Percentiles rank a stretch among this genome's conserved stretches.
These are phyloP conservation scores for Hygrocybe punicea DNA, from an alignment of 768 basidiomycete species.

Conservation along the genomic window DNA sequence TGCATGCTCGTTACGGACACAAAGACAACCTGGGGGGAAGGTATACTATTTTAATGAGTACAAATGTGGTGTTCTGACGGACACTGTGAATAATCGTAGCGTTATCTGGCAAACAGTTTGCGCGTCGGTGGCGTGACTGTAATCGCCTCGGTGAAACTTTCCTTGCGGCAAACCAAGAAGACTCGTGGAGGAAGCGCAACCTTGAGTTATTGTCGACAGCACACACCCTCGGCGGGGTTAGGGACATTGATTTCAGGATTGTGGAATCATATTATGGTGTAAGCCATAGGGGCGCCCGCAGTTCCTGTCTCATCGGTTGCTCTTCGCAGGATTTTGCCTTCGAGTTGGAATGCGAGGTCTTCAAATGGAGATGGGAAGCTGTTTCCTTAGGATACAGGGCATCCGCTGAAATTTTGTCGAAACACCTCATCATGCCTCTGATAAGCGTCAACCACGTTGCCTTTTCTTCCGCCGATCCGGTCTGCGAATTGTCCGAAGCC, in stretches of 20 bases:
- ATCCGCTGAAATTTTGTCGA: constrained; percentile 73
- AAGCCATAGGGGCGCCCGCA: constrained; percentile 20
- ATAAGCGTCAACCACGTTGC: constrained; percentile 68
- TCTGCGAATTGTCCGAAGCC: constrained; percentile 51
- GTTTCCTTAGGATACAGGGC: constrained; percentile 57
- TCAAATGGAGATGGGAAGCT: constrained; percentile 81
- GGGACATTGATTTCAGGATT: constrained; percentile 57
- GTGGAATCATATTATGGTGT: constrained; percentile 60
- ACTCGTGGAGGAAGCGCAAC: constrained; percentile 55
- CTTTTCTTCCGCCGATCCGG: constrained; percentile 56
- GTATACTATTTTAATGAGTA: constrained; percentile 31
- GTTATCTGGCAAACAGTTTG: constrained; percentile 53
- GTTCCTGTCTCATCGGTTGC: constrained; percentile 8
- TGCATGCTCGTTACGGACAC: constrained; percentile 70
- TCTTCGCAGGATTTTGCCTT: constrained; percentile 60
- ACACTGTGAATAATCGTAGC: constrained; percentile 35
- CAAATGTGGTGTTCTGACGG: constrained; percentile 8
- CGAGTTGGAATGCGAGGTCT: constrained; percentile 52
- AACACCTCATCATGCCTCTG: constrained; percentile 72
- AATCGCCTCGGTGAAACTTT: constrained; percentile 40
- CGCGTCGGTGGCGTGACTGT: constrained; percentile 66
- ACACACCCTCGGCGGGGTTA: constrained; percentile 61
- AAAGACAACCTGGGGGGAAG: constrained; percentile 71
- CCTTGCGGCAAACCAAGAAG: constrained; percentile 41
- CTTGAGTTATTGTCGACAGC: constrained; percentile 54